Evolutionary conservation across 352 stramenopile genomes (phyloP).

Genomic region (Phytophthora multivora): DNA sequence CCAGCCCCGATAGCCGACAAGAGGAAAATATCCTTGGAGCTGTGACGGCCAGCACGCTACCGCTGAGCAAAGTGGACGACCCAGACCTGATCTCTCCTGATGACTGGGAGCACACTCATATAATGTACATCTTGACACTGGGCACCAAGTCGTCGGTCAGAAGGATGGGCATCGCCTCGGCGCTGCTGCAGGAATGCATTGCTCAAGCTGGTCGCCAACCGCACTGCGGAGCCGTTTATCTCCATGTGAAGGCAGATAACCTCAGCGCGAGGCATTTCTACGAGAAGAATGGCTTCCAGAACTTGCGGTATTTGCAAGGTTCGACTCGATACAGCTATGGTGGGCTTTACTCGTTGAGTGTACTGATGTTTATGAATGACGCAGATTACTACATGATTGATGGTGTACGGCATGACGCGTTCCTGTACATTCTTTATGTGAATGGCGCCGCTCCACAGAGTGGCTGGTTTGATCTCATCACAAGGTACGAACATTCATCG

Average conservation of each 20-base stretch:
- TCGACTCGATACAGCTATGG: neutral
- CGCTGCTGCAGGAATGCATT: conserved; percentile 91
- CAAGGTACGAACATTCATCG: conserved; percentile 38
- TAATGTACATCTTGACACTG: conserved; percentile 98
- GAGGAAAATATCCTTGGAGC: conserved; percentile 82
- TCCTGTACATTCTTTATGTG: conserved; percentile 88
- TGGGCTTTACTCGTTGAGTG: conserved; percentile 5
- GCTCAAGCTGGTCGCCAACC: conserved; percentile 76
- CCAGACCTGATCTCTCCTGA: conserved; percentile 56
- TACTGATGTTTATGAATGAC: neutral
- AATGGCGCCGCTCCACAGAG: conserved; percentile 67
- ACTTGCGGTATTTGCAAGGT: conserved; percentile 93
- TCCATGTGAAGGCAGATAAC: conserved; percentile 98
- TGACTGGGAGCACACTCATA: conserved; percentile 68
- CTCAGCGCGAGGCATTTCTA: conserved; percentile 94
- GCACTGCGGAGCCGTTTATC: conserved; percentile 92
- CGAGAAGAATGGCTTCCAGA: conserved; percentile 95
- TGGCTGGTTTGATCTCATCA: conserved; percentile 72
- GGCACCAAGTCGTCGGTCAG: conserved; percentile 87
- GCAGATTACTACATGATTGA: conserved; percentile 90
- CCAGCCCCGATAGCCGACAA: conserved; percentile 5
- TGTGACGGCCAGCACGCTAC: conserved; percentile 90
- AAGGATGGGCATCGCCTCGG: conserved; percentile 89
- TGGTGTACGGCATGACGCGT: conserved; percentile 77
- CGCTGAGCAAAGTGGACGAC: conserved; percentile 72